Evolutionary conservation across 345 rosid genomes (phyloP).

Genomic region (Kandelia obovata): DNA sequence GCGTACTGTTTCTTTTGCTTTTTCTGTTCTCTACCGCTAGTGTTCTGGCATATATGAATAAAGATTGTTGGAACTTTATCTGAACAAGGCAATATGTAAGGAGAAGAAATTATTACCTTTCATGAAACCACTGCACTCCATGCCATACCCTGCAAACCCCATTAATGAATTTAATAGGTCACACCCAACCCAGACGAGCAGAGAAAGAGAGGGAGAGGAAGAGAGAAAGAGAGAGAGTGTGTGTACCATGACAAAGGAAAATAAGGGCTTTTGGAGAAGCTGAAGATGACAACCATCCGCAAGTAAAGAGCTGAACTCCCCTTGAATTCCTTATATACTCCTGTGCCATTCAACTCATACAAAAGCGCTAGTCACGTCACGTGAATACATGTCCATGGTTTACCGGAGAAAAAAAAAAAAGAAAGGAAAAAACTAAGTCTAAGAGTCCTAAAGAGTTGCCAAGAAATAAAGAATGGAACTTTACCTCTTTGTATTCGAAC

Average conservation of each 20-base stretch:
- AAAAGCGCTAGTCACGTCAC: background rate
- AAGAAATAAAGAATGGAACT: too few species aligned
- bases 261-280: conserved; percentile 70
- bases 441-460: background rate
- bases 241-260: conserved; percentile 85
- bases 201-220: background rate
- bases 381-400: too few species aligned
- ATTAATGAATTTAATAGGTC: conserved; percentile 31
- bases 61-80: background rate
- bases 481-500: conserved; percentile 49
- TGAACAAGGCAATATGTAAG: background rate
- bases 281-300: conserved; percentile 78
- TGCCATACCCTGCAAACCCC: conserved; percentile 76
- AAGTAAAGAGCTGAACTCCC: conserved; percentile 71
- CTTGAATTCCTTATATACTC: conserved; percentile 64
- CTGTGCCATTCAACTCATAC: conserved; percentile 25
- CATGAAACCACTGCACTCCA: conserved; percentile 97
- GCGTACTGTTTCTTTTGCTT: too few species aligned
- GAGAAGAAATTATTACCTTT: conserved; percentile 55
- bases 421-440: background rate
- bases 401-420: background rate
- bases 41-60: background rate
- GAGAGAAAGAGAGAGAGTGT: background rate
- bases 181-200: conserved; percentile 7
- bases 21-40: too few species aligned